A percentile compares a stretch with the other conserved stretches of the same genome.
Evolutionary conservation across 345 rosid species (phyloP).

Genomic region (Citrus medica): DNA sequence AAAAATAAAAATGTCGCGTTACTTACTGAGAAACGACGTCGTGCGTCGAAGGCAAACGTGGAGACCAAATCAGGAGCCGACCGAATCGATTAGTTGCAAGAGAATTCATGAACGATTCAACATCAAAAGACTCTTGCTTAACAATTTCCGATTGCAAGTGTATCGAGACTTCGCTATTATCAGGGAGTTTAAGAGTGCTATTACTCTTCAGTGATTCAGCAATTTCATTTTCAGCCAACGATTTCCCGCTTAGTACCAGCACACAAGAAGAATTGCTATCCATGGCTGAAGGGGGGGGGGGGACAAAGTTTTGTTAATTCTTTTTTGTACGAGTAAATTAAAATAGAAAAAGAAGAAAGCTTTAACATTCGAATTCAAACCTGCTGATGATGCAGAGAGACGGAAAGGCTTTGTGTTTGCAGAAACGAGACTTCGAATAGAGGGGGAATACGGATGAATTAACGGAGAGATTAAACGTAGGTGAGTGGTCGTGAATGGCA

Average conservation of each 20-base stretch:
- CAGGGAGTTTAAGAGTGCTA: constrained; percentile 49
- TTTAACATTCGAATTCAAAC: not conserved
- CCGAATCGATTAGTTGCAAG: constrained; percentile 69
- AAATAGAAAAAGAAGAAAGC: constrained; percentile 5
- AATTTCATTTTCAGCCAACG: constrained; percentile 46
- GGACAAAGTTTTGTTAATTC: not conserved
- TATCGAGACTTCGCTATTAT: constrained; percentile 28
- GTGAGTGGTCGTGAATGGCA: constrained; percentile 3
- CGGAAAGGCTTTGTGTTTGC: not conserved
- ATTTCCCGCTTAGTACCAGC: constrained; percentile 65
- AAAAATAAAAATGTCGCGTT: not conserved
- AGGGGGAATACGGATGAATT: constrained; percentile 3
- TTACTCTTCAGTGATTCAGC: constrained; percentile 46
- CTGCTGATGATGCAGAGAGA: constrained; percentile 9
- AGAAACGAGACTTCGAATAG: constrained; percentile 4
- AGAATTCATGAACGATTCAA: constrained; percentile 44
- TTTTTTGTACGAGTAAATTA: not conserved
- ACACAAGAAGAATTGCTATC: constrained; percentile 34
- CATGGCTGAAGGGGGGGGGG: constrained; percentile 43
- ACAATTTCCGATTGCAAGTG: constrained; percentile 49
- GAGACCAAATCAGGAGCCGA: constrained; percentile 81
- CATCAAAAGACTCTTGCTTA: constrained; percentile 32
- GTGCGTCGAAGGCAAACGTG: constrained; percentile 70
- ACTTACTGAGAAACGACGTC: constrained; percentile 77
- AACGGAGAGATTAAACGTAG: constrained; percentile 12